Base-by-base conservation (phyloP, 108 stramenopile species). In the Epipyxis sp. region DNA sequence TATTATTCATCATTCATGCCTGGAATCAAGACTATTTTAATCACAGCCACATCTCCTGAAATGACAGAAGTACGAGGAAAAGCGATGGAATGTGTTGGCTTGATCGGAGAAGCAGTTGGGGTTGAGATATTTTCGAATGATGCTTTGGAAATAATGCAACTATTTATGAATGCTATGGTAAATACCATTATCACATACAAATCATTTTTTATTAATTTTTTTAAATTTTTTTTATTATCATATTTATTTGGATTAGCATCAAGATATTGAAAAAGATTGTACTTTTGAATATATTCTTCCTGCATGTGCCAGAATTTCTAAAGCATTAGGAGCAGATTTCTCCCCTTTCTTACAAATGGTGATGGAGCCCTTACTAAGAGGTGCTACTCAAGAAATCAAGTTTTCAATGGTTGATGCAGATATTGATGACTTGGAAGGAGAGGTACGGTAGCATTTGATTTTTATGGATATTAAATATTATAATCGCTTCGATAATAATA, bases 221-320 rank as follows among this genome's bases (percentile, higher is more conserved):
- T n/a, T n/a, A n/a, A n/a, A n/a, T n/a, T n/a, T n/a, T n/a, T n/a
- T n/a, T n/a, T n/a, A n/a, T n/a, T 50, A 20, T 50, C 46, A 13
- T 6, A 13, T 67, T 6, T 67, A 6, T 67, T 6, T 42, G 13
- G 6, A 67, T 67, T 42, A 42, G 37, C 50, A 74, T 13, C 3
- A 3, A 34, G 71, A 74, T 6, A 32, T 3, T 13, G 71, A 74
- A 43, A 6, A 10, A 13, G 71, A 74, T 74, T 10, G 16, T 30
- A 74, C 71, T 29, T 74, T 74, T 37, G 71, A 74, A 10, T 74
- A 74, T 57, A 34, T 74, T 27, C 71, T 74, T 27, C 71, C 71
- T 27, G 71, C 71, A 30, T 74, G 71, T 74, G n/a, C 71, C 6
- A 39, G 71, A 34, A 74, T 74, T 16, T 27, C 71, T 3, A 46